phyloP scores from a whole-genome alignment of 208 protist species.

The Trypanosoma vivax region DNA sequence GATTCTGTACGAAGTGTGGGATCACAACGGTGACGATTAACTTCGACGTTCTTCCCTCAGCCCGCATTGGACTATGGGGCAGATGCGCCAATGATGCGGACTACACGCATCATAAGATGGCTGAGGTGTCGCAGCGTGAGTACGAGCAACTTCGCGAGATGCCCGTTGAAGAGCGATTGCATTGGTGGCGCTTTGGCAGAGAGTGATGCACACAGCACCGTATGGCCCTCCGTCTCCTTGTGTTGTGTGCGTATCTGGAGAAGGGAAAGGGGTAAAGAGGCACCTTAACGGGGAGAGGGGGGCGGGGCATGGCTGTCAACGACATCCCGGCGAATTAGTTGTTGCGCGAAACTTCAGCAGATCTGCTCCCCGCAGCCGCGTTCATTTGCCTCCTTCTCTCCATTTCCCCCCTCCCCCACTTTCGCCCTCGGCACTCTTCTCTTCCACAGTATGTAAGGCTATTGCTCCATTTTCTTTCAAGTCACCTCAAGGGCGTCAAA shows the following conservation, averaged over 20 bases:
- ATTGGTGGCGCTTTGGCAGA: slow-evolving; percentile 79
- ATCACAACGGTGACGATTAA: slow-evolving; percentile 85
- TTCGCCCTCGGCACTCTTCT: too few species aligned
- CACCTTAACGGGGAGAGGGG: too few species aligned
- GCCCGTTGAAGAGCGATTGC: slow-evolving; percentile 61
- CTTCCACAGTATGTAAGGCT: too few species aligned
- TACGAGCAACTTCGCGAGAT: slow-evolving; percentile 67
- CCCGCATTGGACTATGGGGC: slow-evolving; percentile 79
- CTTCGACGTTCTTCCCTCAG: slow-evolving; percentile 74
- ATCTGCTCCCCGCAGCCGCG: too few species aligned
- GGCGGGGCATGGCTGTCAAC: too few species aligned
- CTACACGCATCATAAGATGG: slow-evolving; percentile 83
- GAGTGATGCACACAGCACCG: not conserved
- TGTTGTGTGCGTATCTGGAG: not conserved
- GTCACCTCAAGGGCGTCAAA: too few species aligned
- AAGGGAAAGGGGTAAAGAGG: too few species aligned
- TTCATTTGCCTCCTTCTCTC: too few species aligned
- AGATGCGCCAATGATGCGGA: slow-evolving; percentile 72
- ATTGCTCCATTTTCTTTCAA: too few species aligned
- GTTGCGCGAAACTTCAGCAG: too few species aligned
- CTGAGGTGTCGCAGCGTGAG: slow-evolving; percentile 62
- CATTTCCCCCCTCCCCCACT: too few species aligned
- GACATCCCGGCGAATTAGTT: too few species aligned
- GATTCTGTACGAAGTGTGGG: slow-evolving; percentile 74
- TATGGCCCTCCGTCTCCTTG: not conserved